Evolutionary conservation across 345 rosid genomes (phyloP).

Genomic region (Linum tenue): DNA sequence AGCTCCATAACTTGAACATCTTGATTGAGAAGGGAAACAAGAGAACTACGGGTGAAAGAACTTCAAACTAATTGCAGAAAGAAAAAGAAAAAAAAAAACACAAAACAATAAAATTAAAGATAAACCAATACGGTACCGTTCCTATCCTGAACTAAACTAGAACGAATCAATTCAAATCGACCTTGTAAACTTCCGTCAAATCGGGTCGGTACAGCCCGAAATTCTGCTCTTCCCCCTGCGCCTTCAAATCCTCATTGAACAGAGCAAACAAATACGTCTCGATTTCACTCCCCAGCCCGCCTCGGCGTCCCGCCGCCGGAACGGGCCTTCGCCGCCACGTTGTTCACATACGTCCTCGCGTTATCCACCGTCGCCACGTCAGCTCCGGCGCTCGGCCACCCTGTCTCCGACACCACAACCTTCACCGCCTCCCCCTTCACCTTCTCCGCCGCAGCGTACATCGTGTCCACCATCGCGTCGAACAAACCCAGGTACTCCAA

Average conservation of each 20-base stretch:
- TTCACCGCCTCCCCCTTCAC: constrained; percentile 1
- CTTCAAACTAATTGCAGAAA: no score
- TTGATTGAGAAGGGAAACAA: no score
- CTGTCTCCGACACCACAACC: constrained; percentile 7
- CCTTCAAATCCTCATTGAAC: background rate
- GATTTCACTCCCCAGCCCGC: background rate
- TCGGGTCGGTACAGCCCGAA: background rate
- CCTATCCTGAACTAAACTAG: no score
- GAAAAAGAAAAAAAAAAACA: no score
- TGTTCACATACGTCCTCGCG: background rate
- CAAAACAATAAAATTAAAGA: no score
- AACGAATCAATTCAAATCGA: background rate
- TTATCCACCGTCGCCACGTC: background rate
- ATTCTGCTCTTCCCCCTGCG: background rate
- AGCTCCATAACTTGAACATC: no score
- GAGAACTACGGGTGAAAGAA: no score
- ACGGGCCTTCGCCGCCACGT: background rate
- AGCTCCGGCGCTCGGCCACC: constrained; percentile 21
- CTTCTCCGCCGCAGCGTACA: constrained; percentile 15
- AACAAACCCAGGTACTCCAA: constrained; percentile 13
- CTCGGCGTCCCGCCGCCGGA: background rate
- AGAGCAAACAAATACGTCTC: background rate
- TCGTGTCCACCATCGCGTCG: constrained; percentile 14
- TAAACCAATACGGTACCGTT: no score
- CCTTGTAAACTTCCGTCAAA: background rate